Base-by-base conservation (phyloP, 768 basidiomycete species). In the Russula brevipes region DNA sequence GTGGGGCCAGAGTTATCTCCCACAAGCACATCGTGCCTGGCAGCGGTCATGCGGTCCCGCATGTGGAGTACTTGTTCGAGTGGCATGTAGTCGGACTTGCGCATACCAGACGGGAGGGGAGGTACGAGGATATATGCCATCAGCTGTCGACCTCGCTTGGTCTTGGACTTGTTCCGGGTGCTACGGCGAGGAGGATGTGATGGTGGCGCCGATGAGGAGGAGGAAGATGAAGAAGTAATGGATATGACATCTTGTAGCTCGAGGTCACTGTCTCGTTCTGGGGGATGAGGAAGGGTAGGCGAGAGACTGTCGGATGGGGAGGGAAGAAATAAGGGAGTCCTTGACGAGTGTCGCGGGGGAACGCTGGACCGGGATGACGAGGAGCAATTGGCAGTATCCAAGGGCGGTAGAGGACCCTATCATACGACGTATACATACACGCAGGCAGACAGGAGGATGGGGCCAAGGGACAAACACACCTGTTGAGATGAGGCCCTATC, bases 281-380 rank as follows among this genome's bases (percentile, higher is more conserved):
- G 30, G 14, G 33, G 42, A n/a, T 24, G 45, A 35, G 14, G n/a
- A 10, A 0, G 16, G 16, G 41, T 8, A 14, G 17, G 1, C 7
- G n/a, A 1, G 39, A 1, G 1, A 24, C 55, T 52, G n/a, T 53
- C 61, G 11, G 61, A 46, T 3, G 61, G 56, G 4, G 56, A 63
- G 38, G 61, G 61, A 33, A 54, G 62, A 38, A 58, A 63, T 12
- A 63, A 42, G 8, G 61, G 61, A 2, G 61, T 57, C 12, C 53
- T 63, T 16, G 61, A 52, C 5, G n/a, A 10, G 30, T 33, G 51
- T n/a, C 16, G 30, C 9, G 44, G 3, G 1, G 50, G 7, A 24
- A 12, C 49, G 5, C n/a, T 35, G 50, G 55, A 52, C 5, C 24
- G 41, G 3, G 55, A 63, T 33, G 56, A 53, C 31, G 51, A 58